Evolutionary conservation across 2,329 filamentous ascomycete genomes (phyloP).

Genomic region (Dactylellina haptotyla): DNA sequence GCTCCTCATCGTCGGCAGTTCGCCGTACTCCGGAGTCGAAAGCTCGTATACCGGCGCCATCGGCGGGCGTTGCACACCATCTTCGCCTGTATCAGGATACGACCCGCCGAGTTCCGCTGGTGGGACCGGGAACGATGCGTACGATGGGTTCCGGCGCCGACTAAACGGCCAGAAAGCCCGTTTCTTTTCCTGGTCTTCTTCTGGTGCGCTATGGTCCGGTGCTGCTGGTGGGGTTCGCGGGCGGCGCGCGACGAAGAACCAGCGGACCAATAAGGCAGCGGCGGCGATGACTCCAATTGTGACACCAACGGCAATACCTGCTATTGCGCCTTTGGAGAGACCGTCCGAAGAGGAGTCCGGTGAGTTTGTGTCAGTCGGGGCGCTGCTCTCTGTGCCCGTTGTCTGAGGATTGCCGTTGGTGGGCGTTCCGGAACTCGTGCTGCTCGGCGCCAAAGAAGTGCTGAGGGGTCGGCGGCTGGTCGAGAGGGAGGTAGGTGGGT

Average conservation of each 20-base stretch:
- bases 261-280: slow-evolving; percentile 6
- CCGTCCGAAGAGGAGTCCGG: slow-evolving; percentile 10
- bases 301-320: slow-evolving; percentile 42
- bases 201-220: slow-evolving; percentile 21
- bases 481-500: slow-evolving; percentile 17
- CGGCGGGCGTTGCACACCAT: background rate
- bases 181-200: slow-evolving; percentile 17
- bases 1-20: slow-evolving; percentile 5
- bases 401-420: background rate
- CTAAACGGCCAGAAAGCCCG: slow-evolving; percentile 17
- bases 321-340: slow-evolving; percentile 37
- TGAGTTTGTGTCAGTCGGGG: background rate
- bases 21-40: slow-evolving; percentile 11
- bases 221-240: slow-evolving; percentile 16
- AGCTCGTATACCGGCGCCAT: slow-evolving; percentile 31
- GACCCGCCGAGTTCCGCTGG: slow-evolving; percentile 27
- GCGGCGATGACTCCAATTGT: slow-evolving; percentile 13
- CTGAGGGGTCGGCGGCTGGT: slow-evolving; percentile 20
- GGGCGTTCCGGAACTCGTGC: background rate
- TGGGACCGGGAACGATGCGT: slow-evolving; percentile 26
- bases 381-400: no score
- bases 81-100: slow-evolving; percentile 8
- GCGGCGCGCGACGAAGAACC: slow-evolving; percentile 10
- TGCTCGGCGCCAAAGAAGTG: background rate
- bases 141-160: slow-evolving; percentile 13